Evolutionary conservation across 805 yeast genomes (phyloP).

Genomic region (Metschnikowia hibisci): DNA sequence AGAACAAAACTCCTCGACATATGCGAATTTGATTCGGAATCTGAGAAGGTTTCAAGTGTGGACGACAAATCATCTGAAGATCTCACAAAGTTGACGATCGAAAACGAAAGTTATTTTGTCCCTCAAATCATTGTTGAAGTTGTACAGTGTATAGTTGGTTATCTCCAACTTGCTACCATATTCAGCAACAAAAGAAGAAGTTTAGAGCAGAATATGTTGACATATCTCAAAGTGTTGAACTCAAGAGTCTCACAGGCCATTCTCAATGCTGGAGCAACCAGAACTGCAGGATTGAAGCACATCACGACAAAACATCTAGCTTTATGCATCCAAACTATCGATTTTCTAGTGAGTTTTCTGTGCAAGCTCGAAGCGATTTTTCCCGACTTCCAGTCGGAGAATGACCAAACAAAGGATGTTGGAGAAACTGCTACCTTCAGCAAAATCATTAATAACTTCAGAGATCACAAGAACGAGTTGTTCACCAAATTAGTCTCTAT

Average conservation of each 20-base stretch:
- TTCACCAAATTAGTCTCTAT: constrained; percentile 62
- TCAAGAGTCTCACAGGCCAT: constrained; percentile 56
- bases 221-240: constrained; percentile 45
- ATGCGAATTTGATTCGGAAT: constrained; percentile 9
- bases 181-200: constrained; percentile 44
- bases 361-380: constrained; percentile 24
- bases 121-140: constrained; percentile 26
- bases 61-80: not conserved
- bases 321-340: constrained; percentile 61
- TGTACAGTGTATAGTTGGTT: constrained; percentile 40
- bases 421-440: constrained; percentile 28
- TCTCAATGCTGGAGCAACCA: constrained; percentile 70
- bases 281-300: constrained; percentile 69
- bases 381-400: not conserved
- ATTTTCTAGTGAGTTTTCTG: constrained; percentile 39
- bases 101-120: constrained; percentile 24
- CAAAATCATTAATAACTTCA: constrained; percentile 37
- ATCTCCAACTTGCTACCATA: constrained; percentile 52
- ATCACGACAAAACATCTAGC: constrained; percentile 72
- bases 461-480: constrained; percentile 61
- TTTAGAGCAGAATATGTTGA: constrained; percentile 46
- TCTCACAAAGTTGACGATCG: constrained; percentile 13
- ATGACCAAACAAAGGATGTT: constrained; percentile 4
- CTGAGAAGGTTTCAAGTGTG: not conserved
- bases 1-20: constrained; percentile 21